Base-by-base conservation (phyloP, 1,284 basidiomycete genomes). In the Irpex sp. region DNA sequence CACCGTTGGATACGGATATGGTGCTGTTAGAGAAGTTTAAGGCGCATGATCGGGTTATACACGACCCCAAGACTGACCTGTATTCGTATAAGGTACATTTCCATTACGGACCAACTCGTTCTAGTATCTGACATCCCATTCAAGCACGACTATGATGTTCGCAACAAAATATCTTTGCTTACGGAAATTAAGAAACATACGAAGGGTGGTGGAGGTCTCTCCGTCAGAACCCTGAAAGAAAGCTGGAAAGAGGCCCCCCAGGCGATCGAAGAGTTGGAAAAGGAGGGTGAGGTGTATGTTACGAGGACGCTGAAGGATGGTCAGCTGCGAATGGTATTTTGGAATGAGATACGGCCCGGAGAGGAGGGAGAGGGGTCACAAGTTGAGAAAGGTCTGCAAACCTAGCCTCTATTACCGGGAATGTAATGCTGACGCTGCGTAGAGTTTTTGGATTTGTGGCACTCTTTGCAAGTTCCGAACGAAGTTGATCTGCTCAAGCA, bases 371-470 rank as follows among this genome's bases (percentile, higher is more conserved):
- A 75, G 60, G 89, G 86, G 2, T 82, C 81, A 71, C 74, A 78
- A 17, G 86, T 96, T 7, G 94, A 96, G 76, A 86, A 94, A 79
- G 94, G 94, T 92, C 65, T 62, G 85, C 64, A 21, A 47, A 36
- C 19, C 15, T 36, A 21, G 31, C 5, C 15, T 49, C 11, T 36
- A 58, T 21, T 2, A 49, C 44, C 62, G 62, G n/a, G 57, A 65
- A 64, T 26, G 26, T 26, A 51, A 62, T 66, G 38, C 49, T 63
- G n/a, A 62, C 59, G 44, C 36, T 48, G 26, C 49, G 9, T 69
- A 96, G 95, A 97, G 74, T 97, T 97, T 73, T 78, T 83, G 62
- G 89, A 94, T 67, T 76, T 96, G 15, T 97, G 94, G 94, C 91
- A 93, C 74, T 82, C 83, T 4, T 81, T 95, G 11, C 88, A 88